Evolutionary conservation across 768 basidiomycete genomes (phyloP).

Genomic region (Calocybe gangraenosa): DNA sequence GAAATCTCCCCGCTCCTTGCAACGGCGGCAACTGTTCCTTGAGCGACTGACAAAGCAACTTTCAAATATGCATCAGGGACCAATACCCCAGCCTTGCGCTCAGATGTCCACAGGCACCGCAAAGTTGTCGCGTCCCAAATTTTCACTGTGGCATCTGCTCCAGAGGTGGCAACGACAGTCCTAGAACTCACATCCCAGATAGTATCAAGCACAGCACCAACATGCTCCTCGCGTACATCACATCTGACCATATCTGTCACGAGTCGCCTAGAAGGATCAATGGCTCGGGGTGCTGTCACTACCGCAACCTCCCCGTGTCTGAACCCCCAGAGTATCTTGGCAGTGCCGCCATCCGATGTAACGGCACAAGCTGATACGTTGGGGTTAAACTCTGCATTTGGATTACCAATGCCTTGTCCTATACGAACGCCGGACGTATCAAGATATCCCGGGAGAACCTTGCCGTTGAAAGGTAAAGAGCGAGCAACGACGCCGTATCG

Average conservation of each 20-base stretch:
- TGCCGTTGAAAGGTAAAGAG: slow-evolving; percentile 67
- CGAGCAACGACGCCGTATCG: slow-evolving; percentile 70
- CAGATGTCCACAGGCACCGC: slow-evolving; percentile 63
- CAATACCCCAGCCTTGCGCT: slow-evolving; percentile 26
- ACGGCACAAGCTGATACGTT: slow-evolving; percentile 58
- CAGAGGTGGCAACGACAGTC: slow-evolving; percentile 44
- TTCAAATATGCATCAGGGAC: slow-evolving; percentile 48
- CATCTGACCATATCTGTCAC: slow-evolving; percentile 46
- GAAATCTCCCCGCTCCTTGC: slow-evolving; percentile 53
- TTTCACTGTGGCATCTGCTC: slow-evolving; percentile 64
- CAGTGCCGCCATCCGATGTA: slow-evolving; percentile 59
- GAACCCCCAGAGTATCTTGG: slow-evolving; percentile 72
- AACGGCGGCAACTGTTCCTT: slow-evolving; percentile 45
- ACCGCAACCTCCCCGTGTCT: slow-evolving; percentile 63
- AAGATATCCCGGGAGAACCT: slow-evolving; percentile 64
- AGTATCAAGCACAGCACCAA: slow-evolving; percentile 52
- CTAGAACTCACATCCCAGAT: slow-evolving; percentile 39
- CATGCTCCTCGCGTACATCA: slow-evolving; percentile 54
- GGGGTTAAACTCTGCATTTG: slow-evolving; percentile 70
- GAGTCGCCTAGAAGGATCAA: slow-evolving; percentile 47
- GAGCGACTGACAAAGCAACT: slow-evolving; percentile 39
- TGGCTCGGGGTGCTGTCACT: slow-evolving; percentile 50
- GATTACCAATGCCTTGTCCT: slow-evolving; percentile 65
- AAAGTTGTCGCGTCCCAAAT: slow-evolving; percentile 62
- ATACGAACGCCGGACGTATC: slow-evolving; percentile 56